Percentiles rank a stretch among this genome's conserved stretches.
These are phyloP conservation scores for Quercus berberidifolia DNA, from an alignment of 306 rosid genomes.

Conservation along the genomic window DNA sequence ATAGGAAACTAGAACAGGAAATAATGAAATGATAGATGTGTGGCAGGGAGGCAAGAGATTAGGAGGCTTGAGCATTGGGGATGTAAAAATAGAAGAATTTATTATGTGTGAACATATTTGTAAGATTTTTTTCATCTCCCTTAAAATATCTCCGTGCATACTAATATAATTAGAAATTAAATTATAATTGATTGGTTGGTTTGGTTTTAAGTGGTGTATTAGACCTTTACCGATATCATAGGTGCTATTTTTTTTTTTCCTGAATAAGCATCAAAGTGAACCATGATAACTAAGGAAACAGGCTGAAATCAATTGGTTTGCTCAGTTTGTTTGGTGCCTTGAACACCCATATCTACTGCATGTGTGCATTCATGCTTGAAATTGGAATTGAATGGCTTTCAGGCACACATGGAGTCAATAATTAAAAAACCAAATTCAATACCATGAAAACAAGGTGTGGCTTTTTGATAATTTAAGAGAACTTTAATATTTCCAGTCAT, in stretches of 20 bases:
- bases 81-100: not conserved
- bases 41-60: not conserved
- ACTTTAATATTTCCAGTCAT: not conserved
- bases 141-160: not conserved
- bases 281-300: not conserved
- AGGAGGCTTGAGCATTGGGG: not conserved
- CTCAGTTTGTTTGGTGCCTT: too few relatives aligned
- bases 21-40: not conserved
- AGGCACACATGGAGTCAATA: too few relatives aligned
- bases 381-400: too few relatives aligned
- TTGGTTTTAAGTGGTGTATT: not conserved
- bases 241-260: not conserved
- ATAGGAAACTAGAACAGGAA: not conserved
- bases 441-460: too few relatives aligned
- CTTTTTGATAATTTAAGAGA: too few relatives aligned
- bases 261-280: not conserved
- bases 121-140: not conserved
- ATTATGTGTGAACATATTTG: not conserved
- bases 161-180: not conserved
- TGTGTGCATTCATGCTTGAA: not conserved
- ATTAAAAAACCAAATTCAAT: too few relatives aligned
- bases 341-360: not conserved
- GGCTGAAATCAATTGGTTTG: not conserved
- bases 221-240: not conserved
- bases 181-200: not conserved